Evolutionary conservation across 2,329 filamentous ascomycete species (phyloP).

Genomic region (Ophiostoma tasmaniense): DNA sequence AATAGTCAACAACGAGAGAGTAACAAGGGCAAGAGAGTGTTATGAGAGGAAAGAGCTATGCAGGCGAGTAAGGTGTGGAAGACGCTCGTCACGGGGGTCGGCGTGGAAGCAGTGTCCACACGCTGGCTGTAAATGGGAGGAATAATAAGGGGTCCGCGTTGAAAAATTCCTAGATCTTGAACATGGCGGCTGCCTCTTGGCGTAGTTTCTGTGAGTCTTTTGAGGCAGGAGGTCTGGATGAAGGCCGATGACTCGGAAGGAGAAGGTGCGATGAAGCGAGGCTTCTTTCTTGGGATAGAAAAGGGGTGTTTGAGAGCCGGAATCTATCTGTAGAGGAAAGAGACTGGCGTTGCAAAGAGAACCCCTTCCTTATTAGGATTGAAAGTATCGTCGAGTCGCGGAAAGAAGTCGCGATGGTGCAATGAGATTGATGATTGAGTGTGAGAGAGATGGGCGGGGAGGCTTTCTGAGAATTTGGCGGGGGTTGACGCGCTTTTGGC

Average conservation of each 20-base stretch:
- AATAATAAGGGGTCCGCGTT: conserved; percentile 21
- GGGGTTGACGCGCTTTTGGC: neutral
- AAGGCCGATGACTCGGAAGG: neutral
- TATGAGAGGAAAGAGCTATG: neutral
- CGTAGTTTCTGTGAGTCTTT: conserved; percentile 7
- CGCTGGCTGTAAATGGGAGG: neutral
- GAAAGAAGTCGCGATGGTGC: neutral
- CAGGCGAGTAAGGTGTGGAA: neutral
- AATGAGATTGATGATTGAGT: neutral
- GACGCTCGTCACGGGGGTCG: conserved; percentile 17
- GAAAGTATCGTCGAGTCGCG: neutral
- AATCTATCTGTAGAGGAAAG: neutral
- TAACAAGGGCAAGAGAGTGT: neutral
- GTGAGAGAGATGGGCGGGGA: neutral
- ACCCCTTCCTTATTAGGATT: neutral
- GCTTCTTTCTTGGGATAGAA: neutral
- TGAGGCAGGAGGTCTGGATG: neutral
- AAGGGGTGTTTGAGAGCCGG: neutral
- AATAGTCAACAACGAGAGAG: neutral
- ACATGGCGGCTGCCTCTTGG: conserved; percentile 23
- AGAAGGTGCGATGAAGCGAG: neutral
- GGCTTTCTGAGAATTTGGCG: neutral
- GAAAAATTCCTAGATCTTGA: conserved; percentile 24
- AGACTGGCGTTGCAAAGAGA: neutral
- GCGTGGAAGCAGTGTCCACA: conserved; percentile 11